Evolutionary conservation across 345 rosid genomes (phyloP), one percentile per base, ranked within the genome.

Genomic region (Aquilaria yunnanensis): DNA sequence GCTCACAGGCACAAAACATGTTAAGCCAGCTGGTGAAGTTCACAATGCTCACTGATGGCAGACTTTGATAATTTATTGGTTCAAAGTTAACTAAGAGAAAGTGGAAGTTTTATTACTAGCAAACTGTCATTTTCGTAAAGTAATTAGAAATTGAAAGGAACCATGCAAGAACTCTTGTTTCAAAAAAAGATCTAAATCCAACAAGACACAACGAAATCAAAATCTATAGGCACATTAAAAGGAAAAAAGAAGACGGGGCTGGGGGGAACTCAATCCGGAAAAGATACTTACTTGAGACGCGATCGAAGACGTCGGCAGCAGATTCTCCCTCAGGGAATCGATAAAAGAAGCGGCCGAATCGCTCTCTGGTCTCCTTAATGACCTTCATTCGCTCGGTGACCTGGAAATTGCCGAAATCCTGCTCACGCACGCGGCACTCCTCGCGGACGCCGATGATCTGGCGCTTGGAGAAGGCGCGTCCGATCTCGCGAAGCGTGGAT

Each of bases 301-400:
- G 99, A 70, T 94, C 99, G 57, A 82, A 94, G 54, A 94, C 97
- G 58, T 94, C 99, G 54, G 99, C 96, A 54, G 96, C 97, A 46
- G 99, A 94, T 71, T 94, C 99, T 34, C 99, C 99, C 62, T 94
- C 99, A n/a, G 96, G 97, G 59, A 94, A 94, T 32, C 99, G 80
- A 54, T 85, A 94, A 58, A 82, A 94, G 69, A 88, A 94, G 43
- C 99, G 74, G 3, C 96, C 99, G 66, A 90, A 94, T 37, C 72
- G 67, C 73, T 86, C 88, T 61, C 97, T 76, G 0, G 84, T 76
- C 78, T 82, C 82, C 66, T 88, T 90, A 30, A 88, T 81, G 33
- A 16, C 75, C 63, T 75, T 76, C 97, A 94, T 94, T 55, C 99
- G 66, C 72, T 90, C 99, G 66, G 72, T 64, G 2, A 88, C 88